phyloP scores from a whole-genome alignment of 2,329 filamentous ascomycete genomes.

The Neobulgaria alba region DNA sequence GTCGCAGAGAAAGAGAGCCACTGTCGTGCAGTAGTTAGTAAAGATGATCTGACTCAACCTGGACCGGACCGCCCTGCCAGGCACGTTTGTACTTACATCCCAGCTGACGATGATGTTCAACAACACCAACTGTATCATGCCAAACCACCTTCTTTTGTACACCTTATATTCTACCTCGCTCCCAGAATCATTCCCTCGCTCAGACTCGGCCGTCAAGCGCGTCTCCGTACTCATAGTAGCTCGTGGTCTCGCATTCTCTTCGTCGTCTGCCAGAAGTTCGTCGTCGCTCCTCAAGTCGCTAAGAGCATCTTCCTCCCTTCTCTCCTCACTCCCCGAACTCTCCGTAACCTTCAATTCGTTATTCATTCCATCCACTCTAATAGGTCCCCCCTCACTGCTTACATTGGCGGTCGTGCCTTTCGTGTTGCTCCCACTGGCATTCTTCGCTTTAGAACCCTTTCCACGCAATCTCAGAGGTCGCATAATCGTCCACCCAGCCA shows the following conservation, averaged over 20 bases:
- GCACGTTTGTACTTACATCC: constrained; percentile 77
- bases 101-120: constrained; percentile 91
- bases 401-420: background rate
- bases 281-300: constrained; percentile 25
- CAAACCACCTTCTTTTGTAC: constrained; percentile 87
- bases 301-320: constrained; percentile 11
- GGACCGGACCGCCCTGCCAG: too few relatives aligned
- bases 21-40: constrained; percentile 35
- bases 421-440: background rate
- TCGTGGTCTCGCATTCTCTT: constrained; percentile 5
- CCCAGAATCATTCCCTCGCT: constrained; percentile 1
- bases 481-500: constrained; percentile 19
- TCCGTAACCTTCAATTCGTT: constrained; percentile 12
- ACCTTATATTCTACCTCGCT: constrained; percentile 37
- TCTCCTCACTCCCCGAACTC: constrained; percentile 10
- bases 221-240: constrained; percentile 1
- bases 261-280: constrained; percentile 20
- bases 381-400: background rate
- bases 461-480: constrained; percentile 10
- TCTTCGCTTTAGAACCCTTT: constrained; percentile 1
- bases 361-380: constrained; percentile 1
- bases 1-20: constrained; percentile 92
- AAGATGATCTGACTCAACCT: too few relatives aligned
- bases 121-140: constrained; percentile 71
- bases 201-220: constrained; percentile 4